These are phyloP conservation scores for Maudiozyma serrabonitensis DNA, from an alignment of 805 yeast genomes.

Conservation along the genomic window DNA sequence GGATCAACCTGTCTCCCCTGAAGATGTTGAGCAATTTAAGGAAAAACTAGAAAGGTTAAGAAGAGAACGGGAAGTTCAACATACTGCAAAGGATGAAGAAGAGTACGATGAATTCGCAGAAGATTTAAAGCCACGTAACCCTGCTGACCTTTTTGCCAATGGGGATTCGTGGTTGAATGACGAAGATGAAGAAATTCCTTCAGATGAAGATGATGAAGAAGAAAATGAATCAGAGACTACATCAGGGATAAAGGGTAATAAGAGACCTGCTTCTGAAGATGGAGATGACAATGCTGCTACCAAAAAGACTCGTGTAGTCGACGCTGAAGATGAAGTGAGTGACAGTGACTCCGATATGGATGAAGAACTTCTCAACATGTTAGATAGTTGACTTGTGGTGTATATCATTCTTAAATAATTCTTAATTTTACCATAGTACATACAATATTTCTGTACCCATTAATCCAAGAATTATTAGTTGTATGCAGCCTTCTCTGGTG, in stretches of 20 bases:
- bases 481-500: too few species aligned
- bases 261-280: background rate
- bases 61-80: constrained; percentile 29
- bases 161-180: constrained; percentile 28
- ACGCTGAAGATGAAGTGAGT: constrained; percentile 2
- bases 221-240: constrained; percentile 9
- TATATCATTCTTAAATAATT: too few species aligned
- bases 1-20: constrained; percentile 37
- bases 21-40: constrained; percentile 29
- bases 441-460: too few species aligned
- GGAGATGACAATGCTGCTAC: background rate
- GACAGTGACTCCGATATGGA: constrained; percentile 23
- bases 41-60: constrained; percentile 27
- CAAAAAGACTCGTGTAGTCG: background rate
- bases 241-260: constrained; percentile 11
- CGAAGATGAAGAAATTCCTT: constrained; percentile 22
- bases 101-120: constrained; percentile 16
- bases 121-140: constrained; percentile 4
- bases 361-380: constrained; percentile 23
- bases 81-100: constrained; percentile 12
- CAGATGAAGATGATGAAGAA: constrained; percentile 22
- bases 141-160: constrained; percentile 19
- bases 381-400: constrained; percentile 8
- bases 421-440: too few species aligned
- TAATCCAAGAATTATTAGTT: too few species aligned